A percentile compares a stretch with the other conserved stretches of the same genome.
Conservation (phyloP, 1,284 basidiomycete species). For the Tylopilus orsonianus region DNA sequence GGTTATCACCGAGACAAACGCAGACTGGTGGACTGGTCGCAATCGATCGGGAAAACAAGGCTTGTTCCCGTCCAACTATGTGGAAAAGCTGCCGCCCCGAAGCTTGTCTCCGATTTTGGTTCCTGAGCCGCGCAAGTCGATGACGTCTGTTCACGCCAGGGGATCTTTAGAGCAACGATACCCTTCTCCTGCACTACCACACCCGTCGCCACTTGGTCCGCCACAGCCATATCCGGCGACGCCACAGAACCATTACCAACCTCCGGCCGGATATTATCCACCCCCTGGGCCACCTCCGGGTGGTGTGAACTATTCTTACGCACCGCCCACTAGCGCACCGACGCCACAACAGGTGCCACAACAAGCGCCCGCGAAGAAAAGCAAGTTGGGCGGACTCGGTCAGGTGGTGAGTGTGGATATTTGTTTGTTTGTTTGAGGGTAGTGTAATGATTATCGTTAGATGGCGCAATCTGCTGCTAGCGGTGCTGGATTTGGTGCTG, state of each 20-base stretch:
- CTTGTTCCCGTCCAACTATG: constrained; percentile 59
- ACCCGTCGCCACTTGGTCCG: constrained; percentile 17
- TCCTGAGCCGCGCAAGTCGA: constrained; percentile 25
- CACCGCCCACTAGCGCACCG: constrained; percentile 29
- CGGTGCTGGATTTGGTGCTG: constrained; percentile 64
- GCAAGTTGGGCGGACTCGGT: constrained; percentile 58
- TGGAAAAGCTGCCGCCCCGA: constrained; percentile 43
- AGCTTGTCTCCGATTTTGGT: constrained; percentile 22
- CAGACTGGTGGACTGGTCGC: constrained; percentile 42
- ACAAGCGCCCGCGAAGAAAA: constrained; percentile 53
- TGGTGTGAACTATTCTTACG: constrained; percentile 31
- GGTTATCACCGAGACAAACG: constrained; percentile 38
- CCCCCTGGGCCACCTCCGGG: constrained; percentile 26
- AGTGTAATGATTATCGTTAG: constrained; percentile 30
- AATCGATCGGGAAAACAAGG: constrained; percentile 45
- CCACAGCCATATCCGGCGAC: constrained; percentile 23
- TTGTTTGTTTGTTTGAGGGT: background rate
- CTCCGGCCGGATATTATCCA: constrained; percentile 28
- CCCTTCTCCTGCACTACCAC: constrained; percentile 27
- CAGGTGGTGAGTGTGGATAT: constrained; percentile 45
- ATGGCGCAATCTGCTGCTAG: constrained; percentile 60
- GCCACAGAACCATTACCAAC: constrained; percentile 25
- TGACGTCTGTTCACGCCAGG: constrained; percentile 1
- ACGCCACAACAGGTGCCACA: constrained; percentile 40
- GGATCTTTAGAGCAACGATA: constrained; percentile 16